Base-by-base conservation (phyloP, 2,329 filamentous ascomycete species). In the Colletotrichum higginsianum region DNA sequence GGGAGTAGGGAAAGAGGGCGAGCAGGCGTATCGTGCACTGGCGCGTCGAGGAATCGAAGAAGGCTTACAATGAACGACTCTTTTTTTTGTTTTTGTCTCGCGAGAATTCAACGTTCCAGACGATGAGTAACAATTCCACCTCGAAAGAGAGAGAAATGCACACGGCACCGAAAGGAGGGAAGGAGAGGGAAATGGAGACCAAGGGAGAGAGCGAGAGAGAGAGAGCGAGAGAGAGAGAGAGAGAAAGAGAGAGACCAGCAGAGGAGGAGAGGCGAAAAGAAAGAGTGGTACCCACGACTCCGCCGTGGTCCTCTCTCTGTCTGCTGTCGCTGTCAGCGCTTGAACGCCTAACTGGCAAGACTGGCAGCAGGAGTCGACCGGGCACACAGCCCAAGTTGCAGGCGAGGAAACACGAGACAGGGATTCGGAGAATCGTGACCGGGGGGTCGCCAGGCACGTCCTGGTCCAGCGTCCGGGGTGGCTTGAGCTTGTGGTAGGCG, bases 31-130 rank as follows among this genome's bases (percentile, higher is more conserved):
- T 50, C 53, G 44, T 35, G 61, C 55, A 42, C 47, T 71, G 71
- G 61, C 60, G 64, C 64, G 68, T 69, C 53, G 46, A 35, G 68
- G 72, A 73, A 73, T 72, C 72, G 69, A 73, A 73, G 40, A 67
- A 61, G 26, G 47, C 58, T 35, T 58, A 58, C 62, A 71, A 73
- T 61, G 72, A 73, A 64, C 61, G 66, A 64, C 58, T 61, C 60
- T 63, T 47, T 44, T 58, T 49, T 62, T 68, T 67, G 40, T 60
- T 60, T 68, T n/a, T 62, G 49, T 63, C 49, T 55, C 49, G 66
- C 56, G 66, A 71, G 66, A 21, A 71, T 74, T 70, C 69, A 74
- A 74, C 73, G 73, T 74, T 71, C 73, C 73, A 74, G 73, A 74
- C 73, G 73, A 74, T 73, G 73, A 74, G 64, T 55, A 71, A 61